These are phyloP conservation scores for Agaricus sinodeliciosus DNA, from an alignment of 768 basidiomycete species.

Conservation along the genomic window DNA sequence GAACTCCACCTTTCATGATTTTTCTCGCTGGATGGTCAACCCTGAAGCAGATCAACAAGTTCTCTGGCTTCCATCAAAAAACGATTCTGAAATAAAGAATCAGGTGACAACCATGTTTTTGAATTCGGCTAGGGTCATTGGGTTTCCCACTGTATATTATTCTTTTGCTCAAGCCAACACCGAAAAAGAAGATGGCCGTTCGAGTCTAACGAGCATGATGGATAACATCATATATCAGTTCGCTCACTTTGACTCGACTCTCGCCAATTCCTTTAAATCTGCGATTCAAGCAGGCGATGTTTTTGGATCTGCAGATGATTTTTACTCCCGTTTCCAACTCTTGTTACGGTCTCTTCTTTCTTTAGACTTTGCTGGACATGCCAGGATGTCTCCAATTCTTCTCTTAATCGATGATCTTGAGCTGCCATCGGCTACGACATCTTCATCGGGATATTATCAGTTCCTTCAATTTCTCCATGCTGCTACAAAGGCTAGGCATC, in stretches of 20 bases:
- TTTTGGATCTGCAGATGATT: not conserved
- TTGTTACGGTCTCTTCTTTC: not conserved
- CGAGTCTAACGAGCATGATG: not conserved
- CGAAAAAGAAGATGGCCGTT: not conserved
- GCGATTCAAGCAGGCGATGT: not conserved
- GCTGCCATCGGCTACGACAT: not conserved
- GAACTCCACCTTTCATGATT: not conserved
- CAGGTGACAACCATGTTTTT: not conserved
- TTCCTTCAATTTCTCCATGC: not conserved
- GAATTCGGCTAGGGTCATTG: not conserved
- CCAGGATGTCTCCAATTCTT: not conserved
- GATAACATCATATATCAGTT: slow-evolving; percentile 1
- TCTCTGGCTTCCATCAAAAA: not conserved
- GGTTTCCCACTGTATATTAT: slow-evolving; percentile 2
- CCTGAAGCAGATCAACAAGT: not conserved
- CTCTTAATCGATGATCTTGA: slow-evolving; percentile 5
- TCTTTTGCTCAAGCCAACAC: not conserved
- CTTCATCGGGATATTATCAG: not conserved
- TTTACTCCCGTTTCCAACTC: not conserved
- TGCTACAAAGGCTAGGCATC: not conserved
- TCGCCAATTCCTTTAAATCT: not conserved
- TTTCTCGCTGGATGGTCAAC: slow-evolving; percentile 3
- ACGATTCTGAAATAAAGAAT: not conserved
- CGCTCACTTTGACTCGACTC: not conserved
- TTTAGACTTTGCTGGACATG: not conserved